Conservation (phyloP, 768 basidiomycete genomes). For the Tylopilus subfusipes region DNA sequence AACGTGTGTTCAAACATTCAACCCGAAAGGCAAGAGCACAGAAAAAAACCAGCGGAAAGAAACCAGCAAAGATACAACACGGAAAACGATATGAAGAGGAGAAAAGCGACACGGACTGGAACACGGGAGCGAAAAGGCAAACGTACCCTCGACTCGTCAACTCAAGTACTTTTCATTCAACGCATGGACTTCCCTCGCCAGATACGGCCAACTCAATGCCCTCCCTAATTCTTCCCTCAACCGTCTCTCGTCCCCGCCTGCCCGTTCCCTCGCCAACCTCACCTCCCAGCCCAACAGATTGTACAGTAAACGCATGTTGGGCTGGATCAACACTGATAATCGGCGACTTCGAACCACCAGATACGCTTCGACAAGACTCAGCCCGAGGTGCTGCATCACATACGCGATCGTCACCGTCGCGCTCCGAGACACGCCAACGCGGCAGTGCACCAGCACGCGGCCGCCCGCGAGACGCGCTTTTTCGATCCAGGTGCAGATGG, state of each 20-base stretch:
- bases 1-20: background rate
- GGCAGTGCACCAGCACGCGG: constrained; percentile 90
- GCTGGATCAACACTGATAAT: constrained; percentile 88
- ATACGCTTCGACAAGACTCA: constrained; percentile 91
- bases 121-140: background rate
- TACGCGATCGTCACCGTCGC: constrained; percentile 97
- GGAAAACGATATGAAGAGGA: background rate
- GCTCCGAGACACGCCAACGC: constrained; percentile 97
- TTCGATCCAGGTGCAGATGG: constrained; percentile 93
- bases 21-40: background rate
- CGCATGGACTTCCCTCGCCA: constrained; percentile 80
- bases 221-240: constrained; percentile 59
- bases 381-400: constrained; percentile 86
- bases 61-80: background rate
- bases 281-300: constrained; percentile 95
- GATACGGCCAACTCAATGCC: constrained; percentile 78
- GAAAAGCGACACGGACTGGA: background rate
- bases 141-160: constrained; percentile 21
- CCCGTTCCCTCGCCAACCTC: constrained; percentile 76
- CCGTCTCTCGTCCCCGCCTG: constrained; percentile 46
- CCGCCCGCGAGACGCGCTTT: constrained; percentile 78
- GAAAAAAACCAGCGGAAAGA: background rate
- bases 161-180: constrained; percentile 81
- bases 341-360: constrained; percentile 87
- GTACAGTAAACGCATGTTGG: constrained; percentile 93